Percentiles rank a stretch among this genome's conserved stretches.
Conservation (phyloP, 805 yeast species). For the Candida vartiovaarae region DNA sequence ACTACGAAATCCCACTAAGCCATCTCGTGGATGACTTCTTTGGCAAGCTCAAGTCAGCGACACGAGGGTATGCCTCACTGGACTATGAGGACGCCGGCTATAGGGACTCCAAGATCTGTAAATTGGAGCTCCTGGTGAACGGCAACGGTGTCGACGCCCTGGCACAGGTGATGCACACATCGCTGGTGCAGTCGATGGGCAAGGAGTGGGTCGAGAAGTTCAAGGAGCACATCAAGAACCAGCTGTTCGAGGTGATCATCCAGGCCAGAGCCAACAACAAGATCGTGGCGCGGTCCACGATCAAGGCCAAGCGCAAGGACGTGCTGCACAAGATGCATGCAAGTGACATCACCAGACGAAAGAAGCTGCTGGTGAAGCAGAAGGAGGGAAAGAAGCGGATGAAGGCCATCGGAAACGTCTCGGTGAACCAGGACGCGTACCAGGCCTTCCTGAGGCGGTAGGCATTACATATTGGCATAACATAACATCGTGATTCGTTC, state of each 20-base stretch:
- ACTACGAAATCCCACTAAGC: slow-evolving; percentile 78
- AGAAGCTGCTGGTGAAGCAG: slow-evolving; percentile 80
- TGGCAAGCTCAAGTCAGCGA: slow-evolving; percentile 83
- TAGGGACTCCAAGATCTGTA: slow-evolving; percentile 69
- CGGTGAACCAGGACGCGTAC: slow-evolving; percentile 78
- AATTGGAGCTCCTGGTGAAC: slow-evolving; percentile 82
- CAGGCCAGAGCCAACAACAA: slow-evolving; percentile 81
- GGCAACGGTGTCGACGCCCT: slow-evolving; percentile 88
- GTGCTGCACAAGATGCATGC: slow-evolving; percentile 94
- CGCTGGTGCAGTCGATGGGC: slow-evolving; percentile 68
- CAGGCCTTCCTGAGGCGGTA: slow-evolving; percentile 61
- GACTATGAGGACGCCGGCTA: slow-evolving; percentile 96
- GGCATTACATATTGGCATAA: too few species aligned
- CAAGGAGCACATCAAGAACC: slow-evolving; percentile 71
- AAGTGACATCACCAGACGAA: slow-evolving; percentile 83
- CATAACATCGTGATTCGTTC: too few species aligned
- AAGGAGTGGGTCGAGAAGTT: slow-evolving; percentile 78
- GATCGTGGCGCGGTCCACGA: slow-evolving; percentile 85
- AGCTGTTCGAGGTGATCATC: slow-evolving; percentile 85
- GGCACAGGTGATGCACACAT: slow-evolving; percentile 81
- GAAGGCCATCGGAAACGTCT: slow-evolving; percentile 72
- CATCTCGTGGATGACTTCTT: slow-evolving; percentile 93
- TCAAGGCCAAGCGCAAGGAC: slow-evolving; percentile 89
- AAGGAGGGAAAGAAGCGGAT: slow-evolving; percentile 88
- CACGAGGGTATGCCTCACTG: slow-evolving; percentile 88